phyloP scores from a whole-genome alignment of 495 filamentous ascomycete genomes.

The Monascus purpureus region DNA sequence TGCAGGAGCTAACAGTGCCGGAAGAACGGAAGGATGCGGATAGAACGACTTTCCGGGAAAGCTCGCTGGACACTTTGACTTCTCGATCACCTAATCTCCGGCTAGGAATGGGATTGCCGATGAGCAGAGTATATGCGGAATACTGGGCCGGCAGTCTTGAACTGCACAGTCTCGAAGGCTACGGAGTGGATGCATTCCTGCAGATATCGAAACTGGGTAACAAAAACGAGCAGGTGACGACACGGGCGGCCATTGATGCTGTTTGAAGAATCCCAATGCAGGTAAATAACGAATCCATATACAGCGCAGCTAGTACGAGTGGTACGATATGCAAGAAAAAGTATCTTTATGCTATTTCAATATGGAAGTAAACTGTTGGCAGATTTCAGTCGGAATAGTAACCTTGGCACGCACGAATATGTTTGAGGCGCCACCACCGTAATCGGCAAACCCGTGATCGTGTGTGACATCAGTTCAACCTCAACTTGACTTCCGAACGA shows the following conservation, averaged over 20 bases:
- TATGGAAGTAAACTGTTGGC: too few species aligned
- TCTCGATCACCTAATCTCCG: conserved; percentile 75
- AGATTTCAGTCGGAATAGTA: too few species aligned
- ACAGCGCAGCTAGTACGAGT: too few species aligned
- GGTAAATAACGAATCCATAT: too few species aligned
- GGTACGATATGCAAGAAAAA: too few species aligned
- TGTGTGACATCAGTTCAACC: too few species aligned
- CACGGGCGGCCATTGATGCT: conserved; percentile 76
- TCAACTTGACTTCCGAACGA: too few species aligned
- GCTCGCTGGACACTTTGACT: conserved; percentile 63
- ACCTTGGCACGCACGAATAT: too few species aligned
- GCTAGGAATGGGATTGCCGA: conserved; percentile 84
- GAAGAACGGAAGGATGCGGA: conserved; percentile 15
- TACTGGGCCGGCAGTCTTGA: conserved; percentile 96
- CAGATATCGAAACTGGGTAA: conserved; percentile 97
- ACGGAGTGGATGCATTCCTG: conserved; percentile 93
- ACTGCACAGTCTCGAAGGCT: conserved; percentile 86
- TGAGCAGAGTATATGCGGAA: conserved; percentile 92
- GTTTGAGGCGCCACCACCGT: too few species aligned
- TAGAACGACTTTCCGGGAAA: conserved; percentile 30
- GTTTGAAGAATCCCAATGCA: conserved; percentile 35
- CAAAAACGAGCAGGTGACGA: conserved; percentile 93
- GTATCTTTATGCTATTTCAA: too few species aligned
- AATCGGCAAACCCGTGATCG: too few species aligned
- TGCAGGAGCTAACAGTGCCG: conserved; percentile 60